A percentile compares a stretch with the other conserved stretches of the same genome.
phyloP scores from a whole-genome alignment of 2,329 filamentous ascomycete genomes.

The Periconia sp. region DNA sequence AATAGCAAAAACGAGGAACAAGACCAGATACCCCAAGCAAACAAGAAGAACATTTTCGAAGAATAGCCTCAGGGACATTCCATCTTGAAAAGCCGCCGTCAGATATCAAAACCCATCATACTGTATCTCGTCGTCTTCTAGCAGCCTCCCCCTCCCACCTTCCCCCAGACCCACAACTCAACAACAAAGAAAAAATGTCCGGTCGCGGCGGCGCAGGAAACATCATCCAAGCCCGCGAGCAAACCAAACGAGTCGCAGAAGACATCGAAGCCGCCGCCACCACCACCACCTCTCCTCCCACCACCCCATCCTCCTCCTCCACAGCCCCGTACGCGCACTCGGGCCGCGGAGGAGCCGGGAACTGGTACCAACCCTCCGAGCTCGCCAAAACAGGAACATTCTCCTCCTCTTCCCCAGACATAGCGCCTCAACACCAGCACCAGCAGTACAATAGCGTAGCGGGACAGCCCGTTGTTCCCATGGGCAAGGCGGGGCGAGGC shows the following conservation, averaged over 20 bases:
- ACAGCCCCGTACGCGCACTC: slow-evolving; percentile 43
- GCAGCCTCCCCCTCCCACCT: no score
- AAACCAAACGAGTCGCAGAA: slow-evolving; percentile 32
- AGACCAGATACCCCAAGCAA: no score
- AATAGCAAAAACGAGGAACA: no score
- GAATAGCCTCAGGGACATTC: no score
- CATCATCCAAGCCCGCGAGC: slow-evolving; percentile 39
- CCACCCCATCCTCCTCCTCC: slow-evolving; percentile 13
- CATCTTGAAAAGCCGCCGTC: no score
- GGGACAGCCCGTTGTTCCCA: slow-evolving; percentile 34
- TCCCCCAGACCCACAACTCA: background rate
- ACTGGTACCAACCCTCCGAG: slow-evolving; percentile 48
- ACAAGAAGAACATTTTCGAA: no score
- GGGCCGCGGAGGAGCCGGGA: slow-evolving; percentile 51
- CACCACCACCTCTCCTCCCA: background rate
- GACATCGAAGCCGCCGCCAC: slow-evolving; percentile 9
- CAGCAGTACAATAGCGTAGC: slow-evolving; percentile 34
- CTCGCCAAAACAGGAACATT: slow-evolving; percentile 45
- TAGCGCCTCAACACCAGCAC: slow-evolving; percentile 29
- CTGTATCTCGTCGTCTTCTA: no score
- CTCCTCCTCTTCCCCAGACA: slow-evolving; percentile 22
- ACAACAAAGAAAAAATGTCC: slow-evolving; percentile 20
- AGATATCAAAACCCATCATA: no score
- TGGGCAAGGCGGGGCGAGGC: slow-evolving; percentile 44
- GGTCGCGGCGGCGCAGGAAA: slow-evolving; percentile 53